A percentile compares a stretch with the other conserved stretches of the same genome.
phyloP scores from a whole-genome alignment of 23 red algal species.

The Agarophyton chilense region DNA sequence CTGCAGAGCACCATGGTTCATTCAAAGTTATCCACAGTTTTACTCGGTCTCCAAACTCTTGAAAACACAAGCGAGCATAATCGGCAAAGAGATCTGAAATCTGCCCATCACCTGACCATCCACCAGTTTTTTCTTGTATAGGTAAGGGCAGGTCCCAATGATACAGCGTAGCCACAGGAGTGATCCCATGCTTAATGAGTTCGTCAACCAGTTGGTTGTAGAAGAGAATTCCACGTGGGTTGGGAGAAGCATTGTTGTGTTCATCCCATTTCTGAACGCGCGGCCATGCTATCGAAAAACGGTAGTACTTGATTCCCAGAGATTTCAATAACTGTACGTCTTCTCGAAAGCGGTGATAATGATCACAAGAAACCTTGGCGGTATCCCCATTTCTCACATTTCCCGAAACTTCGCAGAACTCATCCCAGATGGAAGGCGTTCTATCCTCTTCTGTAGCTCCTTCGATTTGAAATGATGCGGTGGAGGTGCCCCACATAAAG shows the following conservation, averaged over 20 bases:
- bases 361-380: conserved; percentile 68
- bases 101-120: conserved; percentile 43
- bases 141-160: conserved; percentile 67
- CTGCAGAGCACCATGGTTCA: conserved; percentile 69
- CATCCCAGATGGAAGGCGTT: conserved; percentile 65
- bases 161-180: conserved; percentile 66
- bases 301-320: conserved; percentile 57
- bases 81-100: conserved; percentile 54
- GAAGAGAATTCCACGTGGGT: conserved; percentile 38
- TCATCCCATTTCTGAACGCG: conserved; percentile 49
- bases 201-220: conserved; percentile 69
- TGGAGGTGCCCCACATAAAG: conserved; percentile 77
- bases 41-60: conserved; percentile 70
- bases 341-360: conserved; percentile 58
- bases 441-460: conserved; percentile 42
- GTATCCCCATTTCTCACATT: conserved; percentile 50
- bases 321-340: conserved; percentile 67
- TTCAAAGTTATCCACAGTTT: conserved; percentile 73
- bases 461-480: conserved; percentile 75
- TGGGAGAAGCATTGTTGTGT: background rate
- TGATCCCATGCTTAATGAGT: conserved; percentile 36
- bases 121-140: conserved; percentile 32
- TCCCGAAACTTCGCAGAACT: conserved; percentile 40
- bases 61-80: conserved; percentile 63
- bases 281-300: conserved; percentile 78